Percentiles rank a stretch among this genome's conserved stretches.
Conservation (phyloP, 208 protist species). For the Novymonas esmeraldas region DNA sequence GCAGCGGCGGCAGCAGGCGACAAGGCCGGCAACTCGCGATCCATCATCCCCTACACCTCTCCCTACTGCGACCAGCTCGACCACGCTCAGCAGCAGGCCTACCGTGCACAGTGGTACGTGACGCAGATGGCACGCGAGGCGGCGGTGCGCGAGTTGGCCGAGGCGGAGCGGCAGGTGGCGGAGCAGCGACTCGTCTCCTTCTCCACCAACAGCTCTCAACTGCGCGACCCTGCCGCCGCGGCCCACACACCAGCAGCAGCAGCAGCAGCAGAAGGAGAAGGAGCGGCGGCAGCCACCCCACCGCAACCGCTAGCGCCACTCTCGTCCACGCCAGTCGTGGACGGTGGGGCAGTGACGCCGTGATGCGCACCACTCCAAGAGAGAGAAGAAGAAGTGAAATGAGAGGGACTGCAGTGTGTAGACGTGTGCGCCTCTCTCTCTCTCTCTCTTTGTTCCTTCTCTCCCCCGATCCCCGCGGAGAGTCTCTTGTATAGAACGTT, state of each 20-base stretch:
- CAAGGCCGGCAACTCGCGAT: too few relatives aligned
- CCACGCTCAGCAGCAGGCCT: slow-evolving; percentile 30
- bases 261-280: too few relatives aligned
- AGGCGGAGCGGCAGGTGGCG: slow-evolving; percentile 33
- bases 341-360: too few relatives aligned
- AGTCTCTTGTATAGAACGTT: too few relatives aligned
- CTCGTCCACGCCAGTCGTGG: slow-evolving; percentile 9
- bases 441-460: not conserved
- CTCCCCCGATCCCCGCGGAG: not conserved
- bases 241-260: slow-evolving; percentile 5
- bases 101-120: slow-evolving; percentile 21
- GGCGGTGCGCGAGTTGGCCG: slow-evolving; percentile 51
- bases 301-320: not conserved
- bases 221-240: too few relatives aligned
- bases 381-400: not conserved
- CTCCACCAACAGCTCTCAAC: too few relatives aligned
- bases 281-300: not conserved
- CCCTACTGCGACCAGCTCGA: slow-evolving; percentile 21
- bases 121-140: slow-evolving; percentile 48
- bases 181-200: slow-evolving; percentile 41
- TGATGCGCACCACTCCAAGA: too few relatives aligned
- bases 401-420: slow-evolving; percentile 3
- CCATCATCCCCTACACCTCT: not conserved
- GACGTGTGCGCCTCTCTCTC: not conserved
- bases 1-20: too few relatives aligned